Conservation (phyloP, 768 basidiomycete species). For the Cystobasidiopsis lactophilus region DNA sequence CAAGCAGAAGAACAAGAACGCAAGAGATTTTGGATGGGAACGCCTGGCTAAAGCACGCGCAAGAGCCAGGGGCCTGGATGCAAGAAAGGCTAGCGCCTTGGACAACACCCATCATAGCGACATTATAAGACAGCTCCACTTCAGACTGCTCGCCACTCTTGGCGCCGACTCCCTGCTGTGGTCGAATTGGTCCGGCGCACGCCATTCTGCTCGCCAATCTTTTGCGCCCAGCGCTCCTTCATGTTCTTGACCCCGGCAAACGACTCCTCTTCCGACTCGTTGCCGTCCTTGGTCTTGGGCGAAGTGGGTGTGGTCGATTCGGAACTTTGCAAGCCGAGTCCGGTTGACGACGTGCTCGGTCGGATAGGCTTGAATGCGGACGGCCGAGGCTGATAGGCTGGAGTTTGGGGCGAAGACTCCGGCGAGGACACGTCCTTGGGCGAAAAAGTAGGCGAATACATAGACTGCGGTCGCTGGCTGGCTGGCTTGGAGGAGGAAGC, state of each 20-base stretch:
- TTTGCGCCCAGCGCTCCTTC: conserved; percentile 17
- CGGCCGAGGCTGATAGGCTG: conserved; percentile 1
- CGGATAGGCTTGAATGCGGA: not conserved
- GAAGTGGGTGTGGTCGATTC: not conserved
- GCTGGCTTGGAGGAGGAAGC: not conserved
- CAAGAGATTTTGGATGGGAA: too few relatives aligned
- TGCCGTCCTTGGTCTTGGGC: not conserved
- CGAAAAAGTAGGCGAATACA: too few relatives aligned
- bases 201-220: not conserved
- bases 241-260: conserved; percentile 18
- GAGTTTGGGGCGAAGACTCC: not conserved
- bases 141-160: not conserved
- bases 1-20: not conserved
- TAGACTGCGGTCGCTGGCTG: not conserved
- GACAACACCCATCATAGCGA: too few relatives aligned
- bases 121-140: not conserved
- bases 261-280: conserved; percentile 11
- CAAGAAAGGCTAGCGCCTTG: not conserved
- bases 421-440: too few relatives aligned
- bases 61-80: not conserved
- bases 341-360: not conserved
- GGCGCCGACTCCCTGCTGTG: not conserved
- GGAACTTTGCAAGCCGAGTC: not conserved
- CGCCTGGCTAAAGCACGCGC: too few relatives aligned
- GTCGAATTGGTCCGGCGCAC: not conserved